A percentile compares a stretch with the other conserved stretches of the same genome.
These are phyloP conservation scores for Phaeophleospora eucalypticola DNA, from an alignment of 2,329 filamentous ascomycete genomes.

Conservation along the genomic window DNA sequence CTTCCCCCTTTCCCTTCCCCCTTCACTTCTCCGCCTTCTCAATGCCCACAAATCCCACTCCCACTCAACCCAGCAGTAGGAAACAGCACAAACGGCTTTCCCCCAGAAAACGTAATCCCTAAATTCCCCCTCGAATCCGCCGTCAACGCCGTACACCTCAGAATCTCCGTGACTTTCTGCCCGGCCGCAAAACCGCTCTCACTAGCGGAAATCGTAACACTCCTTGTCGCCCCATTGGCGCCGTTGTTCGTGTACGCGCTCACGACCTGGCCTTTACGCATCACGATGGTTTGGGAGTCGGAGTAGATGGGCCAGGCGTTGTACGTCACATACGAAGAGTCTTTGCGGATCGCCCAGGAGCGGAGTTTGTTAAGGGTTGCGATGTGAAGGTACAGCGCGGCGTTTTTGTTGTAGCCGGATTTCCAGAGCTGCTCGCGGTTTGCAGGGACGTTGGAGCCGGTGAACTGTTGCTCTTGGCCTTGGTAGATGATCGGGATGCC, in stretches of 20 bases:
- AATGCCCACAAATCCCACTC: slow-evolving; percentile 20
- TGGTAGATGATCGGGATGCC: slow-evolving; percentile 63
- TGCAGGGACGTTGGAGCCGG: slow-evolving; percentile 27
- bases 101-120: slow-evolving; percentile 12
- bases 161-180: slow-evolving; percentile 35
- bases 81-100: slow-evolving; percentile 15
- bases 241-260: slow-evolving; percentile 29
- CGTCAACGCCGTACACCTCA: slow-evolving; percentile 43
- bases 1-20: neutral
- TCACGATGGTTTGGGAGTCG: slow-evolving; percentile 38
- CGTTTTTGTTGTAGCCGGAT: slow-evolving; percentile 34
- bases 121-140: slow-evolving; percentile 44
- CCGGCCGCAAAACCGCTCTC: slow-evolving; percentile 25
- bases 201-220: slow-evolving; percentile 27
- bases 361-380: slow-evolving; percentile 50
- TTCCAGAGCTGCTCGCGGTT: slow-evolving; percentile 39
- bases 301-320: slow-evolving; percentile 37
- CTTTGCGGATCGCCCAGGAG: slow-evolving; percentile 37
- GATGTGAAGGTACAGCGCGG: slow-evolving; percentile 38
- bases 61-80: slow-evolving; percentile 12
- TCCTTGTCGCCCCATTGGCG: slow-evolving; percentile 19
- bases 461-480: slow-evolving; percentile 59
- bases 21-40: neutral
- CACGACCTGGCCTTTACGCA: slow-evolving; percentile 45
- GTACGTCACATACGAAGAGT: slow-evolving; percentile 37